Percentiles rank a stretch among this genome's conserved stretches.
phyloP scores from a whole-genome alignment of 306 rosid genomes.

The Vachellia collinsii region DNA sequence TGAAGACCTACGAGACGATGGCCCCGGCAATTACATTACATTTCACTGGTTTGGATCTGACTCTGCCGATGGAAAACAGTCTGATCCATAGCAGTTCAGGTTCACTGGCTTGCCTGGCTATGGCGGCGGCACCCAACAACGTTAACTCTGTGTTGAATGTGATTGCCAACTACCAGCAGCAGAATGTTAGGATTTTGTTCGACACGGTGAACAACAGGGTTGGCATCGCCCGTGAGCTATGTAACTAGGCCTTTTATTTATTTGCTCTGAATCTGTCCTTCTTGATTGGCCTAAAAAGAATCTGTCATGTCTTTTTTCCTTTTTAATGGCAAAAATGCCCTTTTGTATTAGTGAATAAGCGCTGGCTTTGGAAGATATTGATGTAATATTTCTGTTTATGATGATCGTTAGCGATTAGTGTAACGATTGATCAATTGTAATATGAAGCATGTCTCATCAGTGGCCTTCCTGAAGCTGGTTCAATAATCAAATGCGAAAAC shows the following conservation, averaged over 20 bases:
- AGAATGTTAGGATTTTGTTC: slow-evolving; percentile 84
- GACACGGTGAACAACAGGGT: slow-evolving; percentile 71
- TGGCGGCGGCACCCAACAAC: slow-evolving; percentile 83
- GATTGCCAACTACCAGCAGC: slow-evolving; percentile 91
- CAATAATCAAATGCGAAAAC: no score
- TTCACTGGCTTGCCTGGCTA: slow-evolving; percentile 78
- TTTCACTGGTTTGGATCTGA: slow-evolving; percentile 65
- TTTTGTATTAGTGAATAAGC: neutral
- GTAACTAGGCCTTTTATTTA: slow-evolving; percentile 51
- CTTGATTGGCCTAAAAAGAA: neutral
- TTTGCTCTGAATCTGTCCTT: neutral
- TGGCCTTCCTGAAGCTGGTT: no score
- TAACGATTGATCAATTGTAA: neutral
- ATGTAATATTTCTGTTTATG: neutral
- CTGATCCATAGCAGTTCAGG: slow-evolving; percentile 91
- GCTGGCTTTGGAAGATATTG: neutral
- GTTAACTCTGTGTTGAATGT: slow-evolving; percentile 89
- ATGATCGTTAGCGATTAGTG: neutral
- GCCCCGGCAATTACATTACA: slow-evolving; percentile 65
- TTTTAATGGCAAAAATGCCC: neutral
- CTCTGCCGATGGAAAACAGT: slow-evolving; percentile 71
- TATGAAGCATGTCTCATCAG: no score
- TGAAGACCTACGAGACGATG: slow-evolving; percentile 47
- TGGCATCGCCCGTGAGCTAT: slow-evolving; percentile 89
- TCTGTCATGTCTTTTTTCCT: neutral